Conservation (phyloP, 1,284 basidiomycete species). For the Gomphus sp. region DNA sequence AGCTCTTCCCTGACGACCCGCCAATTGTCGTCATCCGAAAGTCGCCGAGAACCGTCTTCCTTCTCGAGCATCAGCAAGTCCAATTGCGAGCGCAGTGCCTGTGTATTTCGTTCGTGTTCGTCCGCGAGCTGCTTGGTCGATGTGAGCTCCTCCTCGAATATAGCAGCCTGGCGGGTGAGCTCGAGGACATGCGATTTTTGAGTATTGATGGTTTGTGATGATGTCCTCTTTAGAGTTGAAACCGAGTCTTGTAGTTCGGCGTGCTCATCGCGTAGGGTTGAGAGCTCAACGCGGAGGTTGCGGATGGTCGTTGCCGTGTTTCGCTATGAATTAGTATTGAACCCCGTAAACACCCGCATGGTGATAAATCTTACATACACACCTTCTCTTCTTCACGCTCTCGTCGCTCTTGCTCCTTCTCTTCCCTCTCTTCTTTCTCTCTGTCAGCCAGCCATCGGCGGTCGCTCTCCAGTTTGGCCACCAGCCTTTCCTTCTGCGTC, state of each 20-base stretch:
- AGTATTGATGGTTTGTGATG: slow-evolving; percentile 34
- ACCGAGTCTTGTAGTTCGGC: slow-evolving; percentile 47
- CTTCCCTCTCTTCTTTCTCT: slow-evolving; percentile 48
- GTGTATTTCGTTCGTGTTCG: slow-evolving; percentile 31
- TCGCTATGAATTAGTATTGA: slow-evolving; percentile 19
- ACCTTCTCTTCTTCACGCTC: slow-evolving; percentile 48
- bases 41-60: slow-evolving; percentile 33
- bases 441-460: slow-evolving; percentile 50
- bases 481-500: slow-evolving; percentile 43
- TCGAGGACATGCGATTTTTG: slow-evolving; percentile 42
- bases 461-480: slow-evolving; percentile 58
- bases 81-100: slow-evolving; percentile 36
- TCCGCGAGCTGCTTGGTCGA: slow-evolving; percentile 31
- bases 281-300: slow-evolving; percentile 34
- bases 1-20: slow-evolving; percentile 52
- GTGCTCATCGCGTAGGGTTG: slow-evolving; percentile 42
- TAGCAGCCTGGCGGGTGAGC: slow-evolving; percentile 31
- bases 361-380: slow-evolving; percentile 19
- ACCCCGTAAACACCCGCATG: slow-evolving; percentile 2
- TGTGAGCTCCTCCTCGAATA: slow-evolving; percentile 36
- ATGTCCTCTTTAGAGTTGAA: slow-evolving; percentile 32
- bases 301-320: slow-evolving; percentile 36
- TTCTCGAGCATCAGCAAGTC: slow-evolving; percentile 34
- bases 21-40: slow-evolving; percentile 4
- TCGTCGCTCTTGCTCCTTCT: slow-evolving; percentile 44